Evolutionary conservation across 2,329 filamentous ascomycete species (phyloP), one percentile per base, ranked within the genome.

Genomic region (Ciborinia camelliae): DNA sequence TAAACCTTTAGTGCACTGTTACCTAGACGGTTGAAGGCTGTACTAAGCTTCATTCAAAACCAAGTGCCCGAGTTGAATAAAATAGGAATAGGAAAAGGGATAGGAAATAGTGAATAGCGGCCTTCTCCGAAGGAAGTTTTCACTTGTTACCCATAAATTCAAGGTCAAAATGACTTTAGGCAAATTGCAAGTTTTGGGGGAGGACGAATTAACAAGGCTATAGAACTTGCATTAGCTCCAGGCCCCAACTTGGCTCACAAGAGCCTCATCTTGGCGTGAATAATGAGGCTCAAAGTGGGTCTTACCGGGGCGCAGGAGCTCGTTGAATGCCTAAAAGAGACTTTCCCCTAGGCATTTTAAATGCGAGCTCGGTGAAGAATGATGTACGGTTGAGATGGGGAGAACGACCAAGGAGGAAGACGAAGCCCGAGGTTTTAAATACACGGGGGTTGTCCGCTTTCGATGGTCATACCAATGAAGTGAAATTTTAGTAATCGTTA

Each of bases 221-320:
- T 23, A 43, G 53, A 23, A 14, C 43, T 30, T 60, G 43, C 43
- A 60, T 51, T 51, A 51, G 58, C 58, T 45, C 35, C 39, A 52
- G 32, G 20, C 32, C 41, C 14, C 20, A 47, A 10, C 4, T 61
- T 23, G 28, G 32, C 32, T 32, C 10, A 26, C 9, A 10, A 37
- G 30, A 60, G 43, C 30, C 57, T 18, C 12, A 10, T 57, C 3
- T 57, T 43, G 39, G 54, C 26, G 15, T 20, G 41, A 35, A 35
- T 32, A 35, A 61, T 61, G 43, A 30, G 32, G 26, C 58, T 61
- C 23, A 61, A 61, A 58, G 30, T 35, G 32, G 58, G 23, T 26
- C 26, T 26, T 6, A 4, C 2, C 14, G 32, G 30, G 6, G 41
- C 41, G 39, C 43, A 60, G 18, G 12, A 30, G 23, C 28, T n/a